Conservation (phyloP, 345 rosid genomes). For the Laguncularia racemosa region DNA sequence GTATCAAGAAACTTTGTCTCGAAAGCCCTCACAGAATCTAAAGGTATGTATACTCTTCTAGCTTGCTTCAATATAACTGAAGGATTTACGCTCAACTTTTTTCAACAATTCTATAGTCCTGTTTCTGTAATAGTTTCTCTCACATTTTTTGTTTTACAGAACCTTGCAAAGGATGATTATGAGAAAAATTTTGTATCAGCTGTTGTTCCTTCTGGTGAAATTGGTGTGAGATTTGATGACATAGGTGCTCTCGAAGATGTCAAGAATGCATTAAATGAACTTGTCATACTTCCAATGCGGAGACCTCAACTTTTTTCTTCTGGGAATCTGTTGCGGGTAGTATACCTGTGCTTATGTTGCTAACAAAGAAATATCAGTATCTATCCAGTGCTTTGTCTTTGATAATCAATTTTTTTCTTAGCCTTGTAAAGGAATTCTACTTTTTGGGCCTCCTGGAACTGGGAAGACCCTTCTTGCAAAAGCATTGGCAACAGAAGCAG, state of each 20-base stretch:
- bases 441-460: constrained; percentile 99
- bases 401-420: constrained; percentile 22
- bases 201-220: constrained; percentile 89
- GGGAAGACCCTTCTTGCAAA: constrained; percentile 97
- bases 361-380: too few species aligned
- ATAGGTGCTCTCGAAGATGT: constrained; percentile 97
- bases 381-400: not conserved
- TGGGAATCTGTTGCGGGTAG: constrained; percentile 90
- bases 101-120: not conserved
- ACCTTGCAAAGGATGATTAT: constrained; percentile 82
- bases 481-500: constrained; percentile 97
- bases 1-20: constrained; percentile 62
- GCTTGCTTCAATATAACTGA: not conserved
- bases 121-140: constrained; percentile 5
- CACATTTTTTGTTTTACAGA: constrained; percentile 39
- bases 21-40: constrained; percentile 66
- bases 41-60: constrained; percentile 42
- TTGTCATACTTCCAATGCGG: constrained; percentile 98
- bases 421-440: constrained; percentile 98
- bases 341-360: not conserved
- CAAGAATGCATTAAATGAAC: constrained; percentile 83
- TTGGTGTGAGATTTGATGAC: constrained; percentile 89
- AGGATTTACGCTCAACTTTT: not conserved
- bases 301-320: constrained; percentile 89
- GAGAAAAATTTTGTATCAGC: constrained; percentile 86